Evolutionary conservation across 805 yeast species (phyloP), one percentile per base, ranked within the genome.

Genomic region (Scheffersomyces spartinae): DNA sequence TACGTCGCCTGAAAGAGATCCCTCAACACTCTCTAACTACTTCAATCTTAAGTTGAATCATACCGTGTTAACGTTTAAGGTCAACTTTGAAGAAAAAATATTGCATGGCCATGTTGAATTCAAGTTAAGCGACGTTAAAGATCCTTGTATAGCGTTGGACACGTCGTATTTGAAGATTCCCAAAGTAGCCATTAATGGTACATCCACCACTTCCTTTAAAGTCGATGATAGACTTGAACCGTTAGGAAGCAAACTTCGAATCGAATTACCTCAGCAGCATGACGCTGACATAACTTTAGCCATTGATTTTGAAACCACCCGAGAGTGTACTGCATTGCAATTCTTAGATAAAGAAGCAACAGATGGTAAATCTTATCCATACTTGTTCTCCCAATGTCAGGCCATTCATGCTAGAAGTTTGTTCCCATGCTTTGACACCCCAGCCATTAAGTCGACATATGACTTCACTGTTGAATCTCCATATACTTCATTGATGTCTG

Each of bases 381-480:
- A 71, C 48, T 61, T 85, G 30, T 85, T 84, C 49, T 82, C 95
- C 7, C 95, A 85, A 53, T 71, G 93, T 45, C 94, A 85, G 55
- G 85, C 95, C 18, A 84, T 81, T 35, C 95, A 85, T 44, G 91
- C 94, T 5, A 67, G 95, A 42, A 70, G 88, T 9, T 62, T 84
- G 43, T 76, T 80, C 55, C 95, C 95, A 6, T 80, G 84, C 41
- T 85, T 85, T 45, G 95, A 85, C 49, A 84, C 95, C 0, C 95
- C 95, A 2, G 66, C 88, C 0, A 65, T 84, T 16, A 85, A 85
- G 47, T 66, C 85, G 2, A 61, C 75, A 1, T 80, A 64, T 42
- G 47, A 55, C 10, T 73, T 76, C 35, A 55, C 54, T 13, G 72
- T 80, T 27, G 63, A 50, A 21, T 80, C 94, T 2, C 65, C 72